Evolutionary conservation across 371 early-diverging fungal species (phyloP).

Genomic region (Mucor sp.): DNA sequence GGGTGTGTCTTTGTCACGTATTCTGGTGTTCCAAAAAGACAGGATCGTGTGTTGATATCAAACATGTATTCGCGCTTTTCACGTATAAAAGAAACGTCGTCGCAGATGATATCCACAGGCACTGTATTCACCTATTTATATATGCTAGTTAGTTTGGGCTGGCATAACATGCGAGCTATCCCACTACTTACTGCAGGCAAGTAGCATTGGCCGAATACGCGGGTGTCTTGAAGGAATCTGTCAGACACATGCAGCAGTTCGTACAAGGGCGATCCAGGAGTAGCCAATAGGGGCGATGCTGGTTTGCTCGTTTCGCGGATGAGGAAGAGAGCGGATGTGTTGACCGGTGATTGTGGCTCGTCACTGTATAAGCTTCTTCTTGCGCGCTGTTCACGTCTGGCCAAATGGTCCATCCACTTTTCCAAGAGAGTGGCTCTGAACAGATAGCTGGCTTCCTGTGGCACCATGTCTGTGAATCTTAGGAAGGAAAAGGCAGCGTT

Average conservation of each 20-base stretch:
- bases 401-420: constrained; percentile 55
- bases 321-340: constrained; percentile 51
- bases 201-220: constrained; percentile 37
- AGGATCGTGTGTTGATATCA: constrained; percentile 45
- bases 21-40: constrained; percentile 53
- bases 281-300: constrained; percentile 20
- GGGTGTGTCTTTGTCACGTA: constrained; percentile 18
- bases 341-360: constrained; percentile 32
- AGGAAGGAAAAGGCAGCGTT: constrained; percentile 62
- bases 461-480: constrained; percentile 62
- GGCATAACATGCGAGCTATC: not conserved
- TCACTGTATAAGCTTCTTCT: constrained; percentile 43
- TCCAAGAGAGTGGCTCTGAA: constrained; percentile 52
- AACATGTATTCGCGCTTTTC: constrained; percentile 60
- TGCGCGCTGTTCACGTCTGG: constrained; percentile 36
- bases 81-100: constrained; percentile 64
- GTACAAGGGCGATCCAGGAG: constrained; percentile 31
- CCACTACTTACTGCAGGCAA: constrained; percentile 33
- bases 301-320: constrained; percentile 40
- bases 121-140: constrained; percentile 58
- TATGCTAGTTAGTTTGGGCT: not conserved
- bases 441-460: constrained; percentile 55
- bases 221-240: constrained; percentile 16
- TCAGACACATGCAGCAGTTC: constrained; percentile 37
- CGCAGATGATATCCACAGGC: constrained; percentile 65